Conservation (phyloP, 345 rosid species). For the Camelina neglecta region DNA sequence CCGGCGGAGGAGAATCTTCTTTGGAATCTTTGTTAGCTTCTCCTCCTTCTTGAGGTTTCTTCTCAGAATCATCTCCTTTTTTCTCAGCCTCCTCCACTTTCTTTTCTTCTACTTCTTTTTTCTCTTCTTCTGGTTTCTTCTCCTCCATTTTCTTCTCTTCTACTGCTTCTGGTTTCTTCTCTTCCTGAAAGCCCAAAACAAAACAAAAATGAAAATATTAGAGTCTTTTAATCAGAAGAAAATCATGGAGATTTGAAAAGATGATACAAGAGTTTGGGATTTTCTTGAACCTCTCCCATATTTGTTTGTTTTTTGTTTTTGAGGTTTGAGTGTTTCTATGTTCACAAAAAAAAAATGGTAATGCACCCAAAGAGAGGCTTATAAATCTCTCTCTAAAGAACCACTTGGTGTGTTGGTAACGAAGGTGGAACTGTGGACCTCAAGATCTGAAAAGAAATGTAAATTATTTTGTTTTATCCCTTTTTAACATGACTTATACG, state of each 20-base stretch:
- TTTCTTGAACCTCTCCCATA: slow-evolving; percentile 52
- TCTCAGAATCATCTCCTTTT: slow-evolving; percentile 46
- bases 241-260: slow-evolving; percentile 34
- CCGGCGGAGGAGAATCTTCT: slow-evolving; percentile 42
- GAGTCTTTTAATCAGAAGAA: neutral
- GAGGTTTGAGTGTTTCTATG: slow-evolving; percentile 40
- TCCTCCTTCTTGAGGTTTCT: slow-evolving; percentile 50
- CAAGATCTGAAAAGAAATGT: slow-evolving; percentile 45
- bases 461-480: slow-evolving; percentile 36
- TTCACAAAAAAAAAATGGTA: slow-evolving; percentile 14
- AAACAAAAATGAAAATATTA: neutral
- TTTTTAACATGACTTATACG: slow-evolving; percentile 42
- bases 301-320: neutral
- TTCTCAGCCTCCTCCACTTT: slow-evolving; percentile 47
- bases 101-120: slow-evolving; percentile 47
- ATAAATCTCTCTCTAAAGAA: slow-evolving; percentile 40
- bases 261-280: slow-evolving; percentile 40
- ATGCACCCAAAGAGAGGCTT: slow-evolving; percentile 39
- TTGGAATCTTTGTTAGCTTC: slow-evolving; percentile 49
- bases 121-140: slow-evolving; percentile 64
- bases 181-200: slow-evolving; percentile 32
- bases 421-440: slow-evolving; percentile 48
- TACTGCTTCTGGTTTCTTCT: slow-evolving; percentile 43
- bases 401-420: slow-evolving; percentile 47
- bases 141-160: slow-evolving; percentile 59